Evolutionary conservation across 345 rosid genomes (phyloP).

Genomic region (Erodium maritimum): DNA sequence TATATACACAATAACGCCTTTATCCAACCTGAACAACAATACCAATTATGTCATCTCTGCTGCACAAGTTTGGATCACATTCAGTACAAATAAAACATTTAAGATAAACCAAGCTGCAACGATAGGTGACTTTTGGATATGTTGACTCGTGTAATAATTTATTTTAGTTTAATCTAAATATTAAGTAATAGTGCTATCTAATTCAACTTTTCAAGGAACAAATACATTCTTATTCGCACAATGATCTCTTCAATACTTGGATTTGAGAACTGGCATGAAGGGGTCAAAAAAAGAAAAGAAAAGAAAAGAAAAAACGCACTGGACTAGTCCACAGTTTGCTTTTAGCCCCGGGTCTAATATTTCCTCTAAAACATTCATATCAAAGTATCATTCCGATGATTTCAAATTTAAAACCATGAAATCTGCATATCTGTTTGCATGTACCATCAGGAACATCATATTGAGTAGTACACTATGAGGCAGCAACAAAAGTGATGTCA

Average conservation of each 20-base stretch:
- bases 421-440: neutral
- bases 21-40: conserved; percentile 61
- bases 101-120: too few species aligned
- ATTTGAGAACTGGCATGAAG: neutral
- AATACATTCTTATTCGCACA: neutral
- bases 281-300: too few species aligned
- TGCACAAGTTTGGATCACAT: neutral
- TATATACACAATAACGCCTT: conserved; percentile 89
- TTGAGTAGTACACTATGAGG: neutral
- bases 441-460: neutral
- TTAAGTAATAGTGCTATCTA: neutral
- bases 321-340: neutral
- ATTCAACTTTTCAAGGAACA: neutral
- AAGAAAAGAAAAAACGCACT: too few species aligned
- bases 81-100: neutral
- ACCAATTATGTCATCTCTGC: neutral
- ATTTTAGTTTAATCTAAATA: too few species aligned
- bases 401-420: neutral
- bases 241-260: neutral
- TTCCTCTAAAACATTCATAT: neutral
- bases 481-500: neutral
- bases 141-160: too few species aligned
- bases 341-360: neutral
- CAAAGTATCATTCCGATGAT: neutral
- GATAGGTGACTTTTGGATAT: too few species aligned